phyloP scores from a whole-genome alignment of 352 stramenopile genomes.

The Pythium brachiatum region DNA sequence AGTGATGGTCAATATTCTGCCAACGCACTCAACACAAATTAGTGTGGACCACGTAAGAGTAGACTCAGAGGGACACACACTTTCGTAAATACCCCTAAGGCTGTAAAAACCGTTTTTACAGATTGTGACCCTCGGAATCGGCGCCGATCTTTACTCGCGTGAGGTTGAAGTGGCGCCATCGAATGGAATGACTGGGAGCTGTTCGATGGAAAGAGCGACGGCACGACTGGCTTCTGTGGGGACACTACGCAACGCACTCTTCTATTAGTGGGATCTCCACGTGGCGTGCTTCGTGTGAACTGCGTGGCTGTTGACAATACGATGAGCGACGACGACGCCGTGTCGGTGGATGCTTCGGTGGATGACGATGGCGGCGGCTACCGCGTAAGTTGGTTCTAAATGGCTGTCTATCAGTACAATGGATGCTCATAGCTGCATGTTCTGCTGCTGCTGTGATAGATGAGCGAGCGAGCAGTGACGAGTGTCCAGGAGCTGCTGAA shows the following conservation, averaged over 20 bases:
- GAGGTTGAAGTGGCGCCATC: constrained; percentile 4
- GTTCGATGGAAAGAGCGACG: not conserved
- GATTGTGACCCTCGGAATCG: not conserved
- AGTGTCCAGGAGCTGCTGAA: constrained; percentile 73
- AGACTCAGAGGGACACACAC: not conserved
- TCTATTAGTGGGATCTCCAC: too few species aligned
- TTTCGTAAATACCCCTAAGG: not conserved
- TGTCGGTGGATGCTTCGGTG: constrained; percentile 10
- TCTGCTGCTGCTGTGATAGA: constrained; percentile 26
- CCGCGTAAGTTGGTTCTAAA: constrained; percentile 34
- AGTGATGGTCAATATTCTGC: constrained; percentile 18
- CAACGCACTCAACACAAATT: not conserved
- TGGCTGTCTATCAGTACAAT: too few species aligned
- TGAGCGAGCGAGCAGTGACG: constrained; percentile 57
- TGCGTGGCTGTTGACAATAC: constrained; percentile 1
- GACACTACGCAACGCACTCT: too few species aligned
- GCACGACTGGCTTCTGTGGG: not conserved
- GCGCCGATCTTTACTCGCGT: not conserved
- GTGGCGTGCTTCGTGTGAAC: not conserved
- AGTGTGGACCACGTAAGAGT: constrained; percentile 18
- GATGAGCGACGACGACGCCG: constrained; percentile 36
- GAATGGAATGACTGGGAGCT: not conserved
- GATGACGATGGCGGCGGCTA: constrained; percentile 32
- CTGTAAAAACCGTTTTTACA: not conserved
- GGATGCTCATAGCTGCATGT: too few species aligned